Evolutionary conservation across 2,329 filamentous ascomycete species (phyloP).

Genomic region (Colletotrichum melonis): DNA sequence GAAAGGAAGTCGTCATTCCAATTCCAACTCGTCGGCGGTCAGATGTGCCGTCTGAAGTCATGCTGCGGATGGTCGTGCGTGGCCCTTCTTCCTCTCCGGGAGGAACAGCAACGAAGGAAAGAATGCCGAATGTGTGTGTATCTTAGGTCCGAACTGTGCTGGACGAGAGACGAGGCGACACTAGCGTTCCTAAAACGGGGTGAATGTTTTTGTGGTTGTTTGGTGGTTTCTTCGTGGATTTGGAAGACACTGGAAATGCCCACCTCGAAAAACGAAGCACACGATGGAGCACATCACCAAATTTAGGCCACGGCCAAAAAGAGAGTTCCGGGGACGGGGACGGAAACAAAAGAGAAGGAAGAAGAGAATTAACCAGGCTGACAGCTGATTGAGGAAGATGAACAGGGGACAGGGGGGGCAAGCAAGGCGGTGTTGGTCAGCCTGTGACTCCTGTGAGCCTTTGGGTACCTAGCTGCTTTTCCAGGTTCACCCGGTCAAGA

Average conservation of each 20-base stretch:
- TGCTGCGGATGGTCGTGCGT: not conserved
- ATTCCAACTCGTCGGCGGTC: not conserved
- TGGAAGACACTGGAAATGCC: not conserved
- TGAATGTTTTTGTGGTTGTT: not conserved
- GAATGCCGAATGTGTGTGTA: not conserved
- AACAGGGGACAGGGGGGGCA: conserved; percentile 3
- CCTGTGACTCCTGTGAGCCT: not conserved
- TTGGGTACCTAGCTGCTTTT: not conserved
- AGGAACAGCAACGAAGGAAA: not conserved
- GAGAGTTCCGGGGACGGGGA: not conserved
- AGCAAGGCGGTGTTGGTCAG: conserved; percentile 15
- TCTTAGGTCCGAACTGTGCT: no score
- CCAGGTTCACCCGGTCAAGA: not conserved
- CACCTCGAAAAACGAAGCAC: conserved; percentile 1
- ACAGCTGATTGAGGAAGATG: not conserved
- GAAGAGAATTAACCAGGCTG: not conserved
- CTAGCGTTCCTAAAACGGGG: not conserved
- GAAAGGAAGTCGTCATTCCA: not conserved
- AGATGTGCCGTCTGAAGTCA: not conserved
- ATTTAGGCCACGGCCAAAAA: not conserved
- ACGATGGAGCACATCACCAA: not conserved
- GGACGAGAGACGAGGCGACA: not conserved
- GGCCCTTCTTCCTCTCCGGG: not conserved
- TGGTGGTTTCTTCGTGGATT: not conserved
- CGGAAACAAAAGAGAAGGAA: not conserved